phyloP scores from a whole-genome alignment of 768 basidiomycete genomes.

The Pleurotus sapidus region DNA sequence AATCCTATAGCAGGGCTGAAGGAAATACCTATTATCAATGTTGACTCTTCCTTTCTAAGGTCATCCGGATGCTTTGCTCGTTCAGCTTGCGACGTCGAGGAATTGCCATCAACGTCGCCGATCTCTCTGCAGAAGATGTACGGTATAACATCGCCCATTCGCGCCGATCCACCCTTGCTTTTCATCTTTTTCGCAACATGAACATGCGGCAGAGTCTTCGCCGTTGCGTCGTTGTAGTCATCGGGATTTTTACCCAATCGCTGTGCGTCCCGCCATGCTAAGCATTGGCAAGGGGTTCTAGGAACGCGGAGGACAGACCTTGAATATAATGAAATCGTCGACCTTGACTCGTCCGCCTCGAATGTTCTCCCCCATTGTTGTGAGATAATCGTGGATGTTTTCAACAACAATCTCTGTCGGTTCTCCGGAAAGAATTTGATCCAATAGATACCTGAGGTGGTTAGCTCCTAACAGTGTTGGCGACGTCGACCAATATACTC shows the following conservation, averaged over 20 bases:
- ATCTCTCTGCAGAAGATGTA: constrained; percentile 81
- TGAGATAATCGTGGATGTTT: constrained; percentile 90
- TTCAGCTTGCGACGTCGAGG: constrained; percentile 83
- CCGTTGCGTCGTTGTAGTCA: constrained; percentile 81
- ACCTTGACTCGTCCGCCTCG: constrained; percentile 72
- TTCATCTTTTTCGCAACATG: constrained; percentile 94
- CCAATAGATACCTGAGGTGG: constrained; percentile 74
- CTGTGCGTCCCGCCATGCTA: constrained; percentile 32
- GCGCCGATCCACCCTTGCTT: constrained; percentile 74
- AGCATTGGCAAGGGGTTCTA: too few relatives aligned
- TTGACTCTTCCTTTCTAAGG: constrained; percentile 61
- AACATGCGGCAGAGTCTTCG: constrained; percentile 93
- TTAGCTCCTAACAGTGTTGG: not conserved
- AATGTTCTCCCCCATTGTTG: constrained; percentile 72
- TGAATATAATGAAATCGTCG: constrained; percentile 95
- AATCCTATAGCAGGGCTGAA: not conserved
- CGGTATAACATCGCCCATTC: constrained; percentile 89
- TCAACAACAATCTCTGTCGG: constrained; percentile 86
- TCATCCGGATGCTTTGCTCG: constrained; percentile 94
- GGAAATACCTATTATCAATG: constrained; percentile 68
- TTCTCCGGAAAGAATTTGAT: constrained; percentile 89
- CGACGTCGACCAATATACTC: constrained; percentile 26
- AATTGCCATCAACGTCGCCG: constrained; percentile 59
- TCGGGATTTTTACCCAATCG: constrained; percentile 95
- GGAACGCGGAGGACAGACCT: constrained; percentile 47